A percentile compares a stretch with the other conserved stretches of the same genome.
Evolutionary conservation across 2,329 filamentous ascomycete genomes (phyloP).

Genomic region (Diaporthe sp.): DNA sequence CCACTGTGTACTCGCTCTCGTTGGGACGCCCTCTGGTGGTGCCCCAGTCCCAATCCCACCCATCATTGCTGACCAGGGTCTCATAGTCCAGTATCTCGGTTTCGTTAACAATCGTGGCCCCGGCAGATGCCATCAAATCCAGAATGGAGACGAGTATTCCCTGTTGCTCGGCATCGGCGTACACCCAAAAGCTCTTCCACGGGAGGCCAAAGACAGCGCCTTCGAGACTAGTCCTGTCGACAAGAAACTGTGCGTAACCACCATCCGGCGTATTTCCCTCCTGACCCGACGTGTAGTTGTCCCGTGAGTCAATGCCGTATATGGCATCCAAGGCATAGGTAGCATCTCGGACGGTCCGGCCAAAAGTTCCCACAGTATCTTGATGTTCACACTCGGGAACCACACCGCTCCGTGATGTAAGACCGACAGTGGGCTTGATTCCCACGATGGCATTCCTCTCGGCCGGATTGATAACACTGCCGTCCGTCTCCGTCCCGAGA

Average conservation of each 20-base stretch:
- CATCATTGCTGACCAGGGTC: conserved; percentile 71
- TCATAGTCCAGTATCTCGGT: conserved; percentile 76
- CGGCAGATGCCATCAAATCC: conserved; percentile 66
- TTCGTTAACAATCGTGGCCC: conserved; percentile 76
- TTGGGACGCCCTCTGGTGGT: conserved; percentile 73
- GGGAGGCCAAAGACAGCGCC: conserved; percentile 78
- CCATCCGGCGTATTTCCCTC: conserved; percentile 63
- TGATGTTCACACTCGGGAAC: conserved; percentile 77
- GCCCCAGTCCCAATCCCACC: conserved; percentile 83
- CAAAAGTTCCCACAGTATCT: conserved; percentile 78
- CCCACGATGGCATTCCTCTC: conserved; percentile 70
- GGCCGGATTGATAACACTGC: conserved; percentile 72
- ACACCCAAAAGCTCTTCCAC: conserved; percentile 78
- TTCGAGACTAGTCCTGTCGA: conserved; percentile 64
- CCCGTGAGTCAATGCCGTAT: conserved; percentile 71
- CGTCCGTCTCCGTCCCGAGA: conserved; percentile 82
- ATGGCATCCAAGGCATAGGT: conserved; percentile 76
- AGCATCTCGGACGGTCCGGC: conserved; percentile 77
- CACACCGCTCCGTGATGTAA: conserved; percentile 73
- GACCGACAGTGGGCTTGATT: conserved; percentile 73
- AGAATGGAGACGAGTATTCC: conserved; percentile 64
- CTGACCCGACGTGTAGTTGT: conserved; percentile 76
- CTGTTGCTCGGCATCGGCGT: conserved; percentile 69
- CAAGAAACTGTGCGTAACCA: conserved; percentile 71
- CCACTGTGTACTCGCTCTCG: conserved; percentile 79